Evolutionary conservation across 2,329 filamentous ascomycete species (phyloP), one percentile per base, ranked within the genome.

Genomic region (Colletotrichum somersetense): DNA sequence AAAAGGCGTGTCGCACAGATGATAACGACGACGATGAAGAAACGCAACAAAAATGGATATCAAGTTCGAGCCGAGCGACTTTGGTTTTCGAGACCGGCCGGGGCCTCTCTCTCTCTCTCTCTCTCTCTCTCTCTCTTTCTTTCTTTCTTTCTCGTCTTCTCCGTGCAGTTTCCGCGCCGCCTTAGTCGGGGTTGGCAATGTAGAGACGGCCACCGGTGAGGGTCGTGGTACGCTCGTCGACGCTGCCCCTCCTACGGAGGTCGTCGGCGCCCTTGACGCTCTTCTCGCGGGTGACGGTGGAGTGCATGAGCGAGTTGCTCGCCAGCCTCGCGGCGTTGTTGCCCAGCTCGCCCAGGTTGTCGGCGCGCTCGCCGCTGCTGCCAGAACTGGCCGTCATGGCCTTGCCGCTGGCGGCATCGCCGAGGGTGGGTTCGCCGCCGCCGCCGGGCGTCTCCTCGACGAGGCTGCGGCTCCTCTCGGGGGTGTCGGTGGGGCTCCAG

Each of bases 131-230:
- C n/a, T n/a, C n/a, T n/a, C 20, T 23, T 48, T 48, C 50, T 8
- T 52, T 7, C 20, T 23, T 48, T 48, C 50, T 8, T 52, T 7
- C 23, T 52, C 50, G 50, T 52, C n/a, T 3, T 18, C 12, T 7
- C 6, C 52, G 18, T 55, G 26, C 18, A 7, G 18, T 20, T 20
- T 3, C 20, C 52, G 18, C 20, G 5, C 18, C 30, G 18, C 38
- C 73, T 85, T 82, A 89, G 81, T 96, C 94, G 23, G 94, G 94
- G 81, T 97, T 97, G 77, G 94, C 94, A 78, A 97, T 95, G 81
- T 93, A 96, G 71, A 97, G 87, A 74, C 93, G 89, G 61, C 91
- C 87, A 26, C 89, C 90, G 30, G 72, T 74, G 80, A 96, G 91
- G 1, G 93, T 95, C 82, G 90, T 91, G 6, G 92, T 93, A 77